A percentile compares a stretch with the other conserved stretches of the same genome.
Evolutionary conservation across 306 rosid genomes (phyloP).

Genomic region (Cucumis sativus): DNA sequence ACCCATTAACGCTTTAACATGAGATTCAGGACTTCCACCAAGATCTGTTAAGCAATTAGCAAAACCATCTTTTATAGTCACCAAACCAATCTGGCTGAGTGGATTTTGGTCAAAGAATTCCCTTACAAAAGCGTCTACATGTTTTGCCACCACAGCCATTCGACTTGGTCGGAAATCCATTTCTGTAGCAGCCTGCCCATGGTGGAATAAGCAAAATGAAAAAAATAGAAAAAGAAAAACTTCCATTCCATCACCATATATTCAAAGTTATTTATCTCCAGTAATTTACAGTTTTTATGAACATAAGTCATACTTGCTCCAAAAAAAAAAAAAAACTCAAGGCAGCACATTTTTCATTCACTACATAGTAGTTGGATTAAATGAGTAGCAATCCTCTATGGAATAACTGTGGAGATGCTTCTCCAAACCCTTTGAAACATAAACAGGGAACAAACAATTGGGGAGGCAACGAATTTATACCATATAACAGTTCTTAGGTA

Average conservation of each 20-base stretch:
- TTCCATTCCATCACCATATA: neutral
- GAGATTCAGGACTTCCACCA: slow-evolving; percentile 96
- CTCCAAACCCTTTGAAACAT: neutral
- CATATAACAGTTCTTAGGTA: neutral
- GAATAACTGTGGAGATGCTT: neutral
- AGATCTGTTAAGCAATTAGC: slow-evolving; percentile 74
- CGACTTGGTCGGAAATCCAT: slow-evolving; percentile 83
- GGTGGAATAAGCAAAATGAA: slow-evolving; percentile 17
- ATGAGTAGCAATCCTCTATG: neutral
- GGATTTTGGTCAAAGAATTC: slow-evolving; percentile 96
- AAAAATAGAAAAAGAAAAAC: neutral
- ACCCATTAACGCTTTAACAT: slow-evolving; percentile 76
- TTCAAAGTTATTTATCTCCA: neutral
- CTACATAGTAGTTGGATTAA: neutral
- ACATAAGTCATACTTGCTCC: neutral
- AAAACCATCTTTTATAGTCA: slow-evolving; percentile 76
- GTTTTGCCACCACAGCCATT: slow-evolving; percentile 70
- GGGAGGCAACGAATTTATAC: neutral
- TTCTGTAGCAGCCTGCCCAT: slow-evolving; percentile 81
- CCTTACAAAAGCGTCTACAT: slow-evolving; percentile 69
- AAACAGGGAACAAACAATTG: neutral
- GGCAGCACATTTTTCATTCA: neutral
- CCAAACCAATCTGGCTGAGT: slow-evolving; percentile 78
- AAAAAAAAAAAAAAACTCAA: neutral
- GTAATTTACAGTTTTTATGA: neutral